These are phyloP conservation scores for Apiospora phragmitis DNA, from an alignment of 2,329 filamentous ascomycete genomes.

Conservation along the genomic window DNA sequence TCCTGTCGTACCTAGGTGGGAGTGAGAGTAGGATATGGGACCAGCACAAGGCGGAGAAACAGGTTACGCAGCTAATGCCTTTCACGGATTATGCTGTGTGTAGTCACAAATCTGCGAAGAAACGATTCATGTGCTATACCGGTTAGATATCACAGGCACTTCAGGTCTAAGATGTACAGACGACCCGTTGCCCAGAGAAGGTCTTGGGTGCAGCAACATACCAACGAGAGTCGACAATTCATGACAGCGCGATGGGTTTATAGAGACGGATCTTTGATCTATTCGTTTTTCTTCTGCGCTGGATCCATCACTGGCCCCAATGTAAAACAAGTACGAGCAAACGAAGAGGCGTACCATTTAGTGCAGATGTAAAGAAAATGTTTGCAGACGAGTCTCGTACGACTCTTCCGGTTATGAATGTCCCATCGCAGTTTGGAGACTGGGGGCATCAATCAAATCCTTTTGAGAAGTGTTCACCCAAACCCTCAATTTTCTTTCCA, in stretches of 20 bases:
- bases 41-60: background rate
- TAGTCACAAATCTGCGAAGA: too few species aligned
- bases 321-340: background rate
- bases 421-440: background rate
- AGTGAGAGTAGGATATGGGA: background rate
- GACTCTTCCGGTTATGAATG: background rate
- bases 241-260: background rate
- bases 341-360: background rate
- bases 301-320: background rate
- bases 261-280: background rate
- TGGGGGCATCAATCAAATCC: background rate
- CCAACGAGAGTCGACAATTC: background rate
- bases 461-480: background rate
- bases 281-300: background rate
- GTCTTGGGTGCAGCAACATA: background rate
- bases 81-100: too few species aligned
- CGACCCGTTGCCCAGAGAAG: background rate
- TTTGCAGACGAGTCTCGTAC: background rate
- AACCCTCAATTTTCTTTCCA: background rate
- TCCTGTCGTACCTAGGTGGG: background rate
- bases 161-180: background rate
- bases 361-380: background rate
- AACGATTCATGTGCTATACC: too few species aligned
- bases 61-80: too few species aligned
- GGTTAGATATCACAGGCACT: background rate